These are phyloP conservation scores for Candida michaelii DNA, from an alignment of 805 yeast species.

Conservation along the genomic window DNA sequence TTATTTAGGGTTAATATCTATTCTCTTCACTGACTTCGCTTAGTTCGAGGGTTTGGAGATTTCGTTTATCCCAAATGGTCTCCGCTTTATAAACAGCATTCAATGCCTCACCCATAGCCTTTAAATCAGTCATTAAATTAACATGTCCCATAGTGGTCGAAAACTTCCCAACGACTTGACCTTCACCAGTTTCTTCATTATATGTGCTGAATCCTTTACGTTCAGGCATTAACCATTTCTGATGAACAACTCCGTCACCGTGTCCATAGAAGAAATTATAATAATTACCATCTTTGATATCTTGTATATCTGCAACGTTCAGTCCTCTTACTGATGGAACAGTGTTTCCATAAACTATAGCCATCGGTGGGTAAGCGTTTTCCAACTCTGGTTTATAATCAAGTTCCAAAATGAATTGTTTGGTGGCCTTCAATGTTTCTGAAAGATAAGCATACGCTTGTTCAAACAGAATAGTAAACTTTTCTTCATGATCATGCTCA, in stretches of 20 bases:
- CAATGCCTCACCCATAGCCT: constrained; percentile 70
- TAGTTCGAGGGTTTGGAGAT: too few species aligned
- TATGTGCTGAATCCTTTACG: constrained; percentile 54
- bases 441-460: constrained; percentile 65
- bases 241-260: constrained; percentile 92
- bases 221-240: constrained; percentile 80
- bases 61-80: constrained; percentile 34
- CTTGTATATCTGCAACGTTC: constrained; percentile 59
- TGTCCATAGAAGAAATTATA: constrained; percentile 79
- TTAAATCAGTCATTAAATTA: constrained; percentile 70
- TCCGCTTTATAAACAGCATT: constrained; percentile 63
- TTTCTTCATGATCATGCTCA: constrained; percentile 1
- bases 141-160: constrained; percentile 74
- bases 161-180: constrained; percentile 66
- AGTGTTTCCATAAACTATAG: constrained; percentile 73
- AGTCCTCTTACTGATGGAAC: constrained; percentile 88
- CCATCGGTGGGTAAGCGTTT: constrained; percentile 74
- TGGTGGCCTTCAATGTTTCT: constrained; percentile 61
- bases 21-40: too few species aligned
- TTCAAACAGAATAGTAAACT: constrained; percentile 37
- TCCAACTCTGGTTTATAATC: constrained; percentile 49
- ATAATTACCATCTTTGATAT: constrained; percentile 69
- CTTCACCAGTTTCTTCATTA: constrained; percentile 29
- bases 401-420: constrained; percentile 55
- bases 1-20: too few species aligned